Evolutionary conservation across 1,284 basidiomycete species (phyloP).

Genomic region (Salmacisia buchloeana): DNA sequence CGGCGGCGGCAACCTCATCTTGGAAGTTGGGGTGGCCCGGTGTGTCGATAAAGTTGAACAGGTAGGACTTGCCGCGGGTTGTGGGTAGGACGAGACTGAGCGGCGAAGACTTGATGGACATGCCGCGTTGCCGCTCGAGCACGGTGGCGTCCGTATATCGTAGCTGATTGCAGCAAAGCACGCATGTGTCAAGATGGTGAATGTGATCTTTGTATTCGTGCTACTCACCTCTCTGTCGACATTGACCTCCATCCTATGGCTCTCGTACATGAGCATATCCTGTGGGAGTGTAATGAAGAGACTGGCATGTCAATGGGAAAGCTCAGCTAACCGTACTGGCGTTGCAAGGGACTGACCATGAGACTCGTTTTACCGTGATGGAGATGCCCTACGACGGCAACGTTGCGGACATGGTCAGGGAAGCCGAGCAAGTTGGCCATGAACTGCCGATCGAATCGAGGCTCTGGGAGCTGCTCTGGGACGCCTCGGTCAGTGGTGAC

Average conservation of each 20-base stretch:
- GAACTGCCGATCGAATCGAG: slow-evolving; percentile 61
- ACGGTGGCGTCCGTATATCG: slow-evolving; percentile 95
- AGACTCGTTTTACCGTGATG: slow-evolving; percentile 97
- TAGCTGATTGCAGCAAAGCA: slow-evolving; percentile 53
- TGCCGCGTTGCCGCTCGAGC: slow-evolving; percentile 76
- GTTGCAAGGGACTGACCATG: slow-evolving; percentile 52
- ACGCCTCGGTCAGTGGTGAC: too few species aligned
- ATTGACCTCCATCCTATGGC: slow-evolving; percentile 71
- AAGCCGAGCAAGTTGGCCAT: slow-evolving; percentile 84
- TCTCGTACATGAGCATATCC: slow-evolving; percentile 95
- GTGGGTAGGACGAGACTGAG: slow-evolving; percentile 85
- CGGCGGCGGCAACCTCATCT: slow-evolving; percentile 85
- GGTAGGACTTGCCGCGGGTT: slow-evolving; percentile 85
- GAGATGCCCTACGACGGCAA: slow-evolving; percentile 65
- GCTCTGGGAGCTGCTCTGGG: slow-evolving; percentile 36
- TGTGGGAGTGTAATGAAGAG: not conserved
- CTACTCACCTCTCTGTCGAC: slow-evolving; percentile 30
- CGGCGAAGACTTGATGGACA: slow-evolving; percentile 93
- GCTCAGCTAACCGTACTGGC: not conserved
- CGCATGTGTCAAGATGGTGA: not conserved
- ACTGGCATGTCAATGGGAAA: too few species aligned
- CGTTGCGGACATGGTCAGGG: slow-evolving; percentile 79
- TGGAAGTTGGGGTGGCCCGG: slow-evolving; percentile 94
- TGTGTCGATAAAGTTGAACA: slow-evolving; percentile 91
- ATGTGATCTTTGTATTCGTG: not conserved